Evolutionary conservation across 1,284 basidiomycete genomes (phyloP).

Genomic region (Calocybe gambosa): DNA sequence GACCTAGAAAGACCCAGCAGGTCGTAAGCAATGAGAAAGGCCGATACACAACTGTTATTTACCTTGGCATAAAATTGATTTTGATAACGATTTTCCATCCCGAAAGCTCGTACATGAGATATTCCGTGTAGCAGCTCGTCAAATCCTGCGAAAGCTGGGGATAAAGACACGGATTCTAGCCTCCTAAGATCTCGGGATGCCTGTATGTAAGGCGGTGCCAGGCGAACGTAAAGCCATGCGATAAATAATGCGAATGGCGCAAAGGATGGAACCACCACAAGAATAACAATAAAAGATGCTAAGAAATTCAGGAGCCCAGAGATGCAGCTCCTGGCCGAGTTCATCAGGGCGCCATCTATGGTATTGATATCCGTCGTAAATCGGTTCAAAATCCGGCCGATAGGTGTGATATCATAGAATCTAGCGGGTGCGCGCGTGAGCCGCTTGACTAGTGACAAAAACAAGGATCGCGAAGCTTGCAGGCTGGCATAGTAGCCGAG

Average conservation of each 20-base stretch:
- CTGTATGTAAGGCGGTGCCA: constrained; percentile 64
- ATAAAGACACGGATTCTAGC: constrained; percentile 63
- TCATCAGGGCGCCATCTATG: constrained; percentile 57
- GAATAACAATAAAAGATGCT: constrained; percentile 62
- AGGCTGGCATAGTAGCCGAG: constrained; percentile 66
- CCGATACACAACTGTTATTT: constrained; percentile 5
- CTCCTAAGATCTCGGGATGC: constrained; percentile 69
- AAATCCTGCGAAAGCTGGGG: constrained; percentile 70
- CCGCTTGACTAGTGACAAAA: constrained; percentile 45
- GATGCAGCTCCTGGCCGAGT: constrained; percentile 50
- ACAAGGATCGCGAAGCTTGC: constrained; percentile 56
- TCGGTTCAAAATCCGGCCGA: constrained; percentile 71
- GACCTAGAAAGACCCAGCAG: constrained; percentile 35
- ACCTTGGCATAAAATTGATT: constrained; percentile 55
- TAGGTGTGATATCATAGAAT: constrained; percentile 67
- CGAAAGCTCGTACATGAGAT: constrained; percentile 76
- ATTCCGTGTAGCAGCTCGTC: constrained; percentile 76
- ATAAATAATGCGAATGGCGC: constrained; percentile 65
- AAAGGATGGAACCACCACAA: constrained; percentile 62
- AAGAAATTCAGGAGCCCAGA: constrained; percentile 55
- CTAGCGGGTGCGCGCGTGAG: constrained; percentile 56
- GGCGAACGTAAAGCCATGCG: constrained; percentile 64
- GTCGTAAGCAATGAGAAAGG: neutral
- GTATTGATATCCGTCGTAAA: constrained; percentile 79
- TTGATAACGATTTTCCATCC: constrained; percentile 74